Percentiles rank a stretch among this genome's conserved stretches.
Evolutionary conservation across 2,329 filamentous ascomycete species (phyloP).

Genomic region (Fusarium foetens): DNA sequence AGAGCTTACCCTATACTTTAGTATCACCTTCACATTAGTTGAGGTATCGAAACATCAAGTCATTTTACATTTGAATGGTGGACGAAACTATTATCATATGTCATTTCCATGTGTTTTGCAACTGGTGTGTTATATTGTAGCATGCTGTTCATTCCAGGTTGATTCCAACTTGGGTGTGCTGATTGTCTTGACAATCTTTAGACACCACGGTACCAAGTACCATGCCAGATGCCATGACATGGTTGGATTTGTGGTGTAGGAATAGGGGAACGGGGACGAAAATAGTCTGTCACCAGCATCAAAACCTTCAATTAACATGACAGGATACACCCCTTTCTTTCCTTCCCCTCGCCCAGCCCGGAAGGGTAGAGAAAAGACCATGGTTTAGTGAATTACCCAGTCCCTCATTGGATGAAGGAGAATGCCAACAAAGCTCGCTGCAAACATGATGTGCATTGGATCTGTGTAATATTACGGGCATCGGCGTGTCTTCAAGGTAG

Average conservation of each 20-base stretch:
- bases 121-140: neutral
- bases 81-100: neutral
- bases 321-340: neutral
- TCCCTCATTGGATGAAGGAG: conserved; percentile 12
- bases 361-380: neutral
- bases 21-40: too few relatives aligned
- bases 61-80: neutral
- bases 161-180: neutral
- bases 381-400: neutral
- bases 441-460: conserved; percentile 41
- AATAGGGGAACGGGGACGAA: neutral
- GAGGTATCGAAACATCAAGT: too few relatives aligned
- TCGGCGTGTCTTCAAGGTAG: neutral
- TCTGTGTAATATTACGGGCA: conserved; percentile 3
- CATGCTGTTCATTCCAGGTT: neutral
- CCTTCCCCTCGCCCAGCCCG: neutral
- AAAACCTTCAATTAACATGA: neutral
- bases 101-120: neutral
- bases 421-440: conserved; percentile 21
- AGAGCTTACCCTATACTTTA: conserved; percentile 3
- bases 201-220: too few relatives aligned
- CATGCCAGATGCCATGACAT: neutral
- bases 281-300: neutral
- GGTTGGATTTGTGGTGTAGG: neutral
- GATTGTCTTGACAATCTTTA: neutral